Evolutionary conservation across 495 filamentous ascomycete species (phyloP), one percentile per base, ranked within the genome.

Genomic region (Bathelium albidoporum): DNA sequence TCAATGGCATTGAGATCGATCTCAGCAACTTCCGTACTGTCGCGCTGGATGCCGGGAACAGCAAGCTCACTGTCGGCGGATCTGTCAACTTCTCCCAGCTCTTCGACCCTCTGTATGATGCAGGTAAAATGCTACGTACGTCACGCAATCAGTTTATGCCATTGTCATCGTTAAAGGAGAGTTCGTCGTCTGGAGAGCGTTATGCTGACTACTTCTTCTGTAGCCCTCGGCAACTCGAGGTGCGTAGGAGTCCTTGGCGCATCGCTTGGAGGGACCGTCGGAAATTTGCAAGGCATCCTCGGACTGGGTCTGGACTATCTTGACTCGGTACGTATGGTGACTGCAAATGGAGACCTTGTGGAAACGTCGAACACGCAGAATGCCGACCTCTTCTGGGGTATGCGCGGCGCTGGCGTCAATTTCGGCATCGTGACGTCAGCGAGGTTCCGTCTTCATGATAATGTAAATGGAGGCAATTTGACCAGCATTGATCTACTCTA

Each of bases 261-360:
- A 2, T 70, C 73, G 1, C 63, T 81, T 28, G 79, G 79, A 14
- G 79, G 65, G 16, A 78, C 77, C n/a, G 36, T 77, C 1, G 76
- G 77, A 3, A 53, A 29, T 20, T 62, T 72, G 9, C 63, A 74
- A 36, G 78, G 77, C 1, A 39, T 71, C 2, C 71, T 74, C 58
- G 78, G 79, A 5, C 62, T 77, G 5, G 69, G 67, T 2, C 61
- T 72, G 2, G 78, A 80, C 64, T 63, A 68, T 0, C 67, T 80
- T 2, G 4, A 68, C 4, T 73, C 70, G 3, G 72, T 72, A 0
- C 59, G 64, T 1, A 26, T 80, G 2, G 65, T 79, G 16, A 73
- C 72, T 1, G 73, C 72, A 0, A 24, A 67, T 2, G 77, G 77
- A 0, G 59, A 24, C 1, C 34, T 68, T 24, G 58, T 68, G 16